phyloP scores from a whole-genome alignment of 192 early-diverging fungal genomes.

The Allomyces macrogynus region DNA sequence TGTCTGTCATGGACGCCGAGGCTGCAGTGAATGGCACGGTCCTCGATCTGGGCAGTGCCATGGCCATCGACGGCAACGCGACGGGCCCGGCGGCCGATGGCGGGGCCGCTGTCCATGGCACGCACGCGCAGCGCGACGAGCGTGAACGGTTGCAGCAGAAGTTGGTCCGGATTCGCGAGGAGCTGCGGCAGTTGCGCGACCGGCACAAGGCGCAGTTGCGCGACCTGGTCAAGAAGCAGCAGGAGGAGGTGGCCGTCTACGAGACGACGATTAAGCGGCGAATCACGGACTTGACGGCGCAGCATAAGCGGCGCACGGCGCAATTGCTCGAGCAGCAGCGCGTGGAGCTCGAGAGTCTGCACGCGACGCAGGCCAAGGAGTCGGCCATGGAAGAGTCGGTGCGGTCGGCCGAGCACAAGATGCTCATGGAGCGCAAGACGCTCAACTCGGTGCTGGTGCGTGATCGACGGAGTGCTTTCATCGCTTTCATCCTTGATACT shows the following conservation, averaged over 20 bases:
- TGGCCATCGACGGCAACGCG: background rate
- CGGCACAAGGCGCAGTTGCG: background rate
- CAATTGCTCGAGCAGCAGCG: background rate
- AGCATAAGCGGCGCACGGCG: background rate
- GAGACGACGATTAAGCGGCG: background rate
- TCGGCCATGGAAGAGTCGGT: constrained; percentile 19
- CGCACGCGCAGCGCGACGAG: background rate
- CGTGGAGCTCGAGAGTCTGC: constrained; percentile 5
- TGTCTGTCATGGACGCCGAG: no score
- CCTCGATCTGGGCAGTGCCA: no score
- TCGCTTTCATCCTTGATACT: no score
- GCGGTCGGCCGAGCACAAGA: constrained; percentile 15
- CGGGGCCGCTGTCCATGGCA: background rate
- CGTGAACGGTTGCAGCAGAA: background rate
- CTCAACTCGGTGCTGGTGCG: constrained; percentile 12
- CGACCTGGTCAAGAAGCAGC: background rate
- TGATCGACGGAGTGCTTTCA: no score
- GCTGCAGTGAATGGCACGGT: no score
- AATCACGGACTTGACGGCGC: background rate
- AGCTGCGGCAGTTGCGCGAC: background rate
- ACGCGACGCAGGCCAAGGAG: constrained; percentile 14
- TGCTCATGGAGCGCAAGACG: constrained; percentile 14
- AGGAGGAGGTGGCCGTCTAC: background rate
- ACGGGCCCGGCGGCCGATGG: background rate
- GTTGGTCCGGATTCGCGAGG: background rate